Conservation (phyloP, 2,329 filamentous ascomycete species). For the Emmonsiellopsis sp. region DNA sequence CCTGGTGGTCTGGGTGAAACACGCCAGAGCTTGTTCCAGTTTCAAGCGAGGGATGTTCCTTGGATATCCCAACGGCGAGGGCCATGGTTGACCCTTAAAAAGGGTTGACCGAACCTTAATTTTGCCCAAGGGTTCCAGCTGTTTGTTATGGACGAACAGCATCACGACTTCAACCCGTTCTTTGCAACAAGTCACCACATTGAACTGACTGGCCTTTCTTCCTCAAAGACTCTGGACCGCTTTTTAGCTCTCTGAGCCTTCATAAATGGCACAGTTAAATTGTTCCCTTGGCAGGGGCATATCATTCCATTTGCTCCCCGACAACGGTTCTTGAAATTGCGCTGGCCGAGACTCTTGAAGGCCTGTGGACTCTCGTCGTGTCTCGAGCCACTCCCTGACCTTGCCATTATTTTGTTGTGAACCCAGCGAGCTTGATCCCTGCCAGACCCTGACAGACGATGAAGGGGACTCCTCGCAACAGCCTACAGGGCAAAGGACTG, state of each 20-base stretch:
- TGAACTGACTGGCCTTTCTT: neutral
- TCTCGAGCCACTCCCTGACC: neutral
- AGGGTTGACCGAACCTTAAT: neutral
- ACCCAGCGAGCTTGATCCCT: too few species aligned
- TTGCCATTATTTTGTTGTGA: neutral
- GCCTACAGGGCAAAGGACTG: too few species aligned
- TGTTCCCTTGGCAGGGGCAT: neutral
- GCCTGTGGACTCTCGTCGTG: neutral
- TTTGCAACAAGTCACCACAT: neutral
- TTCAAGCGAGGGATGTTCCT: neutral
- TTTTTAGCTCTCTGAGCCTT: too few species aligned
- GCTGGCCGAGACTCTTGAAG: neutral
- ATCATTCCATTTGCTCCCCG: too few species aligned
- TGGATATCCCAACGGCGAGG: neutral
- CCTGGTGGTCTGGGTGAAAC: neutral
- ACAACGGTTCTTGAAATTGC: neutral
- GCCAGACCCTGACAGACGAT: too few species aligned
- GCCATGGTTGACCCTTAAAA: neutral
- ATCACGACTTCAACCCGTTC: too few species aligned
- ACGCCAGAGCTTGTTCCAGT: neutral
- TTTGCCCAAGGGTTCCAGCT: neutral
- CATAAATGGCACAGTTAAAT: neutral
- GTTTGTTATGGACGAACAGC: neutral
- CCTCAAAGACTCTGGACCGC: too few species aligned
- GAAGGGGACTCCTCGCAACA: too few species aligned